Evolutionary conservation across 2,329 filamentous ascomycete species (phyloP), one percentile per base, ranked within the genome.

Genomic region (Diatrype stigma): DNA sequence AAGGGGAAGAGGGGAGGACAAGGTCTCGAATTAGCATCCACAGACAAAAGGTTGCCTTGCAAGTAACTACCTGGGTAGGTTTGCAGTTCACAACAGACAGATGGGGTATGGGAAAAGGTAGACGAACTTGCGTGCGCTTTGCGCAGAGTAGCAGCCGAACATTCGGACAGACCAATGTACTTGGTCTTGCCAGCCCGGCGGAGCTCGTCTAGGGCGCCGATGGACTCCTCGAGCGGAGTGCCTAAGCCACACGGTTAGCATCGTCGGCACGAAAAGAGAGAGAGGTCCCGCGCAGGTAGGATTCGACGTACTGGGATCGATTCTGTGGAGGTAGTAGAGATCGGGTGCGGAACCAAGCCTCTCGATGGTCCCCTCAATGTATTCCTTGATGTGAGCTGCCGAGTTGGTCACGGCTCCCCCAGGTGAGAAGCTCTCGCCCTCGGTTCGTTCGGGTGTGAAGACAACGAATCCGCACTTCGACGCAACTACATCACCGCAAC

Each of bases 341-440:
- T 75, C 73, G 6, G 75, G 75, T 0, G 73, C 46, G 42, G 75
- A 77, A 0, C 75, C 75, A 0, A 78, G 67, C 53, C 75, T 60
- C 49, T 77, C 70, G 42, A 77, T 77, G 0, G 74, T 76, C 11
- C 73, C 75, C 3, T 77, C 73, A 23, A 78, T 76, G 52, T 77
- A 78, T 37, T 65, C 50, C 55, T 73, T 70, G 56, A 78, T 78
- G 45, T 78, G 75, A 0, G 67, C 51, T 1, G 74, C 63, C 3
- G 70, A 73, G 56, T 77, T 78, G 45, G 73, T 76, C 28, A 76
- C 65, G 2, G n/a, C n/a, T n/a, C n/a, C n/a, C n/a, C n/a, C n/a
- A n/a, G n/a, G n/a, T n/a, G n/a, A n/a, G n/a, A n/a, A n/a, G n/a
- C 34, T 17, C 4, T 63, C 59, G 1, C 59, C 58, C 12, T 63